Conservation (phyloP, 345 rosid species). For the Cardamine resedifolia region DNA sequence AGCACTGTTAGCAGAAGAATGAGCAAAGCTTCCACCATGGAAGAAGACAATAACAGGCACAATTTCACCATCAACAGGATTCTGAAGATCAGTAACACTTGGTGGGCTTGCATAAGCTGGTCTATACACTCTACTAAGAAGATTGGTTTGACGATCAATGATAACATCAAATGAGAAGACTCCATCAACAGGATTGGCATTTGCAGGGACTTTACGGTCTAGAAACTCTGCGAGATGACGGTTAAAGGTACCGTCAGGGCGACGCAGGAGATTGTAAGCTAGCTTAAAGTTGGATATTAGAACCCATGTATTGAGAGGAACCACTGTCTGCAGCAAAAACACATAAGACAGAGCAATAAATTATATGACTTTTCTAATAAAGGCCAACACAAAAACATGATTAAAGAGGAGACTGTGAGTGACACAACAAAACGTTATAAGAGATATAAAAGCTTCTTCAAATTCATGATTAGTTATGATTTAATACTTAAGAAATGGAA, state of each 20-base stretch:
- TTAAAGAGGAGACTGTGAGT: no score
- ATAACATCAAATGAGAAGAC: constrained; percentile 81
- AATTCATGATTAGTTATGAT: background rate
- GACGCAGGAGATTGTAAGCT: constrained; percentile 80
- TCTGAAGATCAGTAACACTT: constrained; percentile 57
- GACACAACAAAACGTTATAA: background rate
- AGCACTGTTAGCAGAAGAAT: constrained; percentile 82
- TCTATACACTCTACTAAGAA: constrained; percentile 67
- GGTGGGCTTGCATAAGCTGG: constrained; percentile 47
- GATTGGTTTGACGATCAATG: constrained; percentile 60
- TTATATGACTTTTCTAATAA: background rate
- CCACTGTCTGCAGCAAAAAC: constrained; percentile 58
- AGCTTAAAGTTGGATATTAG: constrained; percentile 85
- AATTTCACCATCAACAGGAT: constrained; percentile 62
- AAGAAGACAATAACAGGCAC: constrained; percentile 83
- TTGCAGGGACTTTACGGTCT: constrained; percentile 74
- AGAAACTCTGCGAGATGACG: constrained; percentile 94
- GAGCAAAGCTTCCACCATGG: constrained; percentile 96
- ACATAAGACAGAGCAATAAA: background rate
- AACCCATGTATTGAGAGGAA: constrained; percentile 89
- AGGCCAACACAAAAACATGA: background rate
- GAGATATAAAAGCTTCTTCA: background rate
- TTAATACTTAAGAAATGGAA: background rate
- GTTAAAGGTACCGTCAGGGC: constrained; percentile 87
- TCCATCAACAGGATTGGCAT: constrained; percentile 70